These are phyloP conservation scores for Solanum chacoense DNA, from an alignment of 305 asterid species.

Conservation along the genomic window DNA sequence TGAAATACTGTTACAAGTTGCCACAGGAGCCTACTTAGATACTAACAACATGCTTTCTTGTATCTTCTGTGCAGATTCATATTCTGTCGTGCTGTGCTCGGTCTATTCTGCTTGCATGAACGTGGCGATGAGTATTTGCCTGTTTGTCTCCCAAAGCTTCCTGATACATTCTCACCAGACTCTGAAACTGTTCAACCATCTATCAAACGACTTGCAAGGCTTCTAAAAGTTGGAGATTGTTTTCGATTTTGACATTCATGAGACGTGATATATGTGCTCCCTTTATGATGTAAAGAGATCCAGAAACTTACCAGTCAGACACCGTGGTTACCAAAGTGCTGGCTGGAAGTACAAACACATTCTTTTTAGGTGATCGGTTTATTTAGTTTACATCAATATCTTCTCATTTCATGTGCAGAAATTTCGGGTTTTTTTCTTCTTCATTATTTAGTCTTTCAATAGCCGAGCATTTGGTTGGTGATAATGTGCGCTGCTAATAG, in stretches of 20 bases:
- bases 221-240: conserved; percentile 51
- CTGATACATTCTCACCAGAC: conserved; percentile 42
- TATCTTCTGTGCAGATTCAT: conserved; percentile 52
- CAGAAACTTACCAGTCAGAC: neutral
- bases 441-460: neutral
- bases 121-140: conserved; percentile 49
- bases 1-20: neutral
- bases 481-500: neutral
- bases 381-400: neutral
- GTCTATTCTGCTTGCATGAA: conserved; percentile 44
- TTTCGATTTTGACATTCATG: conserved; percentile 26
- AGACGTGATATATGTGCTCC: neutral
- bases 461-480: neutral
- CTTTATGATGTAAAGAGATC: neutral
- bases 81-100: conserved; percentile 79
- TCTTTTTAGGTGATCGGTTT: neutral
- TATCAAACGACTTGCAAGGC: conserved; percentile 47
- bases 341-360: neutral
- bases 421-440: neutral
- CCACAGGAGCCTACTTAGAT: neutral
- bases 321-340: neutral
- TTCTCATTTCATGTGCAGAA: conserved; percentile 1
- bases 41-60: neutral
- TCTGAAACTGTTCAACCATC: conserved; percentile 57
- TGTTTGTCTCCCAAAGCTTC: conserved; percentile 77